These are phyloP conservation scores for Gliomastix tumulicola DNA, from an alignment of 2,329 filamentous ascomycete species.

Conservation along the genomic window DNA sequence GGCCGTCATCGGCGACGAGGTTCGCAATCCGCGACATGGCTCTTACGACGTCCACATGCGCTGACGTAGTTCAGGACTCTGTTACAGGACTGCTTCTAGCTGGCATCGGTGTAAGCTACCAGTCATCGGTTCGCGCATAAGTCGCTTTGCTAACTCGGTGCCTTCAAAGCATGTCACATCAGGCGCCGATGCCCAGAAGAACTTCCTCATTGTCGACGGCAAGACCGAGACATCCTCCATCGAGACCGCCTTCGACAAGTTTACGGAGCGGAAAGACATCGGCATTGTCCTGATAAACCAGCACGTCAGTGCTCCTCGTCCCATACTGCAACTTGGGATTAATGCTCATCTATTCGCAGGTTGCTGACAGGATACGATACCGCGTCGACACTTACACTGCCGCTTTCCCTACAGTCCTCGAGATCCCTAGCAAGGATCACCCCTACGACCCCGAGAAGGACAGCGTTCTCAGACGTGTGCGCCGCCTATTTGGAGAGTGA, in stretches of 20 bases:
- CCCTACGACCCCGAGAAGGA: constrained; percentile 99
- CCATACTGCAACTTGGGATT: not conserved
- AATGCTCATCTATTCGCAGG: constrained; percentile 42
- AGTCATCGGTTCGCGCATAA: too few relatives aligned
- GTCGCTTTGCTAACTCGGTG: too few relatives aligned
- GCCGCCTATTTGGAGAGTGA: constrained; percentile 62
- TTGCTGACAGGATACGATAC: constrained; percentile 89
- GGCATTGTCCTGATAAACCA: constrained; percentile 96
- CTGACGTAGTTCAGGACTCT: constrained; percentile 62
- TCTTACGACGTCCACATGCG: not conserved
- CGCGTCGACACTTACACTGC: constrained; percentile 87
- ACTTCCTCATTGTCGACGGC: constrained; percentile 91
- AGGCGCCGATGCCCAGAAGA: constrained; percentile 85
- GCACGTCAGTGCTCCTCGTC: constrained; percentile 57
- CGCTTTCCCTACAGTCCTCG: constrained; percentile 90
- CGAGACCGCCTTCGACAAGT: constrained; percentile 82
- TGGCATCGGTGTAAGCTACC: constrained; percentile 71
- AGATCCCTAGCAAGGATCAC: constrained; percentile 98
- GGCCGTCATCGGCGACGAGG: constrained; percentile 97
- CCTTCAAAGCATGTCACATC: constrained; percentile 81
- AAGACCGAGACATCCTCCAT: constrained; percentile 89
- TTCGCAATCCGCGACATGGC: too few relatives aligned
- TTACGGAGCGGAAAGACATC: constrained; percentile 91
- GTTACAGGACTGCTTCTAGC: constrained; percentile 93
- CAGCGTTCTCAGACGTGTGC: constrained; percentile 85